phyloP scores from a whole-genome alignment of 306 rosid genomes.

The Vigna unguiculata region DNA sequence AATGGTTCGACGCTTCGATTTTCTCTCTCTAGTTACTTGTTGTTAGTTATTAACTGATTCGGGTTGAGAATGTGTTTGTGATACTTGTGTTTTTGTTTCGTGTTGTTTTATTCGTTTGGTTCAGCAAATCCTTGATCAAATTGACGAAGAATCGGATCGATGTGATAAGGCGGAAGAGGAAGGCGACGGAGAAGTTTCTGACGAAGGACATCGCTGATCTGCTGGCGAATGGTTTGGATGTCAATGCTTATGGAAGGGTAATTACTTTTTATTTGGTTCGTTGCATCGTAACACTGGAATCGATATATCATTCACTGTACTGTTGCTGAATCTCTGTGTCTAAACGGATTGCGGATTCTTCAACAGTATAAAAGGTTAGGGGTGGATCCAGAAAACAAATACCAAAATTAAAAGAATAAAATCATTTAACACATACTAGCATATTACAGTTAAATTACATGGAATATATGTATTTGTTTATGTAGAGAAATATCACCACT shows the following conservation, averaged over 20 bases:
- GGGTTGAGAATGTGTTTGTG: slow-evolving; percentile 33
- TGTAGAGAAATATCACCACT: not conserved
- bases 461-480: not conserved
- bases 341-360: slow-evolving; percentile 12
- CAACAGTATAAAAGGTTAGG: not conserved
- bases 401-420: not conserved
- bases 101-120: not conserved
- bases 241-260: slow-evolving; percentile 89
- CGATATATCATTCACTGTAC: slow-evolving; percentile 2
- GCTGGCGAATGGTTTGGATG: slow-evolving; percentile 74
- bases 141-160: slow-evolving; percentile 91
- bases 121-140: slow-evolving; percentile 82
- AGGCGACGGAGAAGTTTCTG: slow-evolving; percentile 90
- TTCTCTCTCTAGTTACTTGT: not conserved
- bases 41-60: not conserved
- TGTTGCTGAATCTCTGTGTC: slow-evolving; percentile 27
- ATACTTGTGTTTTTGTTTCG: not conserved
- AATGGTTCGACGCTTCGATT: slow-evolving; percentile 64
- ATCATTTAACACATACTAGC: not conserved
- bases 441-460: not conserved
- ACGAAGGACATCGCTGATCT: slow-evolving; percentile 92
- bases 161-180: slow-evolving; percentile 89
- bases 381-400: not conserved
- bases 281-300: slow-evolving; percentile 4
- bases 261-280: slow-evolving; percentile 8